Evolutionary conservation across 108 stramenopile species (phyloP), one percentile per base, ranked within the genome.

Genomic region (Fistulifera solaris): DNA sequence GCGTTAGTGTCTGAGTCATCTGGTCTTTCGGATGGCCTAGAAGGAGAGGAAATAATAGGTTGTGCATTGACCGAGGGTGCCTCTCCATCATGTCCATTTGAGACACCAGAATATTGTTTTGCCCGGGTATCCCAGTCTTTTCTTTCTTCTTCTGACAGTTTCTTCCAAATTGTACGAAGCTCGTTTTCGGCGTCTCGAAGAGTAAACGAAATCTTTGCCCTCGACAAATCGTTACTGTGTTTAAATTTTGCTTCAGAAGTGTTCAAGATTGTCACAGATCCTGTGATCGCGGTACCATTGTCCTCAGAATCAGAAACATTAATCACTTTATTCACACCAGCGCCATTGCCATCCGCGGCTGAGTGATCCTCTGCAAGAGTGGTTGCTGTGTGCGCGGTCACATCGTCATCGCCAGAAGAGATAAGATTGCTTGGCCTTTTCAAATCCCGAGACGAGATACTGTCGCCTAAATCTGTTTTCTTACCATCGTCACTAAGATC

Each of bases 171-270:
- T 23, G 27, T 23, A 42, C 56, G 54, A 15, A 72, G 54, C 38
- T 72, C 71, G 12, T 22, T 51, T 8, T 72, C 65, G 3, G 71
- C 64, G 14, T 72, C 51, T 27, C 53, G 27, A 18, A 72, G 27
- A 11, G 65, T 66, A 52, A 66, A 66, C 25, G 41, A 54, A 3
- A 54, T 35, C 27, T 48, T 59, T 19, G 7, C 47, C 23, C 18
- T 1, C 16, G 44, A 8, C 11, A 11, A 11, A 5, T 6, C 44
- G 19, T 45, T n/a, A n/a, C 40, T 40, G 40, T 11, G 40, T 40
- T 40, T 40, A 14, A 11, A 14, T 40, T 40, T 40, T 11, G 40
- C 40, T 40, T 40, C 40, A 40, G 40, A n/a, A n/a, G n/a, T n/a
- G n/a, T n/a, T n/a, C n/a, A n/a, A n/a, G n/a, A n/a, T n/a, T n/a